phyloP scores from a whole-genome alignment of 352 stramenopile genomes.

The Phytophthora brassicae region DNA sequence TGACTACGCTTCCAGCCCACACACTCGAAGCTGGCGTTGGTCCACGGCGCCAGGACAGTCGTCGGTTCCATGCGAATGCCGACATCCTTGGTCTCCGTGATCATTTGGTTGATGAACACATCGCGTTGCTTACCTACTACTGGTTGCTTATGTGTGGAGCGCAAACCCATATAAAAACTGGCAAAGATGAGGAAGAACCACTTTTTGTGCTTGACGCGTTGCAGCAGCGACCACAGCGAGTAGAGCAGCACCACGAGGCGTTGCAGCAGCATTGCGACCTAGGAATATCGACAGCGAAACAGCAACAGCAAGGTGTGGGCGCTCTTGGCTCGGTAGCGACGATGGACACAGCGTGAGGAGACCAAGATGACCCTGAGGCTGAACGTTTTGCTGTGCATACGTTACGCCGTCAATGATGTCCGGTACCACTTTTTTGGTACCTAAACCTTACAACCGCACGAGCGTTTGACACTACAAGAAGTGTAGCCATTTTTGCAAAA shows the following conservation, averaged over 20 bases:
- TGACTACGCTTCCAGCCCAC: slow-evolving; percentile 85
- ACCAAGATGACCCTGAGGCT: slow-evolving; percentile 12
- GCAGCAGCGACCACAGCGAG: slow-evolving; percentile 56
- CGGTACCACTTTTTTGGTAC: slow-evolving; percentile 24
- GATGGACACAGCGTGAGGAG: background rate
- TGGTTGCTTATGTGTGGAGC: slow-evolving; percentile 53
- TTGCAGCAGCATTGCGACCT: slow-evolving; percentile 62
- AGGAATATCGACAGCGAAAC: background rate
- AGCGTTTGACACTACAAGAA: slow-evolving; percentile 10
- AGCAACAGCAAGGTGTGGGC: slow-evolving; percentile 1
- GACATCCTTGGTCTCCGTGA: slow-evolving; percentile 62
- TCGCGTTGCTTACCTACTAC: slow-evolving; percentile 62
- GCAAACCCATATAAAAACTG: slow-evolving; percentile 56
- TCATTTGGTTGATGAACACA: slow-evolving; percentile 78
- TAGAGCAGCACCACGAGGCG: slow-evolving; percentile 69
- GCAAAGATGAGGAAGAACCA: slow-evolving; percentile 58
- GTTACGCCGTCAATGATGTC: slow-evolving; percentile 13
- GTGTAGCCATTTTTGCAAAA: slow-evolving; percentile 17
- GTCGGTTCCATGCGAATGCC: slow-evolving; percentile 62
- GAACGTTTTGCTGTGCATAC: slow-evolving; percentile 25
- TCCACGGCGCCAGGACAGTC: slow-evolving; percentile 61
- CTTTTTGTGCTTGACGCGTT: slow-evolving; percentile 70
- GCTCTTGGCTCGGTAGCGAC: background rate
- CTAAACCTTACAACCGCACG: slow-evolving; percentile 10
- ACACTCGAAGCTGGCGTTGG: slow-evolving; percentile 80